Conservation (phyloP, 768 basidiomycete species). For the Phanerodontia chrysosporium region DNA sequence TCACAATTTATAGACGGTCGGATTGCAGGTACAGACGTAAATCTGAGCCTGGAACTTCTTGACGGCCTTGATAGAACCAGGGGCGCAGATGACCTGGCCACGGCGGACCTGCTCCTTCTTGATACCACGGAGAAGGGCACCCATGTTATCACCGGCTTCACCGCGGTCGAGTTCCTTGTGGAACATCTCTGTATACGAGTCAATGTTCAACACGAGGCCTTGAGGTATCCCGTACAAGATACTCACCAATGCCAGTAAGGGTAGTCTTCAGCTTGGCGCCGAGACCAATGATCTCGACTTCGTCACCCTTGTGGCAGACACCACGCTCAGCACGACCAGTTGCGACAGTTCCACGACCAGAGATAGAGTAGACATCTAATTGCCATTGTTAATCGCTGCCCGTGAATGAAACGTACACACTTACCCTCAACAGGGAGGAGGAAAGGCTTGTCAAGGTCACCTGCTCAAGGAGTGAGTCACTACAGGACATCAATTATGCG, state of each 20-base stretch:
- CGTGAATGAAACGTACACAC: not conserved
- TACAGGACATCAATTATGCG: not conserved
- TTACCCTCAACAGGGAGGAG: constrained; percentile 88
- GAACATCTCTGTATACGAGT: constrained; percentile 84
- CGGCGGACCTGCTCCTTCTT: constrained; percentile 95
- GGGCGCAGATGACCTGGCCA: constrained; percentile 86
- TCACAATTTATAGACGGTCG: too few relatives aligned
- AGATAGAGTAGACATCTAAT: constrained; percentile 92
- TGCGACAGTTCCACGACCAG: constrained; percentile 96
- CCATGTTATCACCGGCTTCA: constrained; percentile 99
- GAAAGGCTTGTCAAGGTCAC: constrained; percentile 98
- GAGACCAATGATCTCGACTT: constrained; percentile 90
- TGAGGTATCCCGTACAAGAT: not conserved
- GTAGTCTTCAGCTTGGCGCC: constrained; percentile 84
- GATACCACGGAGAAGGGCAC: constrained; percentile 90
- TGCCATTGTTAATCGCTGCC: not conserved
- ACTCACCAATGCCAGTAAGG: constrained; percentile 82
- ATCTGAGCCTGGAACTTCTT: constrained; percentile 94
- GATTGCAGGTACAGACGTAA: constrained; percentile 60
- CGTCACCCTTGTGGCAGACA: constrained; percentile 82
- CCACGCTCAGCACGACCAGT: constrained; percentile 96
- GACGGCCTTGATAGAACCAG: constrained; percentile 89
- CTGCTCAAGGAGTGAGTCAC: constrained; percentile 35
- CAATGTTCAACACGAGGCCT: not conserved
- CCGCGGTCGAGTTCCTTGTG: constrained; percentile 98